Evolutionary conservation across 192 early-diverging fungal species (phyloP), one percentile per base, ranked within the genome.

Genomic region (Piromyces finnis): DNA sequence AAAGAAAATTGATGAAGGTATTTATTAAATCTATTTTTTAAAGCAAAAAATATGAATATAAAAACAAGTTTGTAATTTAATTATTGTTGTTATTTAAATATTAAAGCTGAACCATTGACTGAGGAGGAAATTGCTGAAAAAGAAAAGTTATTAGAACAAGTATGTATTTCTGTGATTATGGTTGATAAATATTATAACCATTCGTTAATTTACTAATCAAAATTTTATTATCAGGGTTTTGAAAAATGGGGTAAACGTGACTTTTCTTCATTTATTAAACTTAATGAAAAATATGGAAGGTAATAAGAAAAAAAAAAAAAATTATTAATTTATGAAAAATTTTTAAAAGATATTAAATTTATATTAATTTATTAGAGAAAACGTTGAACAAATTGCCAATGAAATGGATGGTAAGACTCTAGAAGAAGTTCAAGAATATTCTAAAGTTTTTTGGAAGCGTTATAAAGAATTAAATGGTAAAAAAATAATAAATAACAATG

Each of bases 381-480:
- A 93, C 80, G 81, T 97, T 79, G 81, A 84, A 13, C 87, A 90
- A 37, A 94, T 99, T 85, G 90, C 93, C 27, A 81, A 85, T 18
- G 96, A 98, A n/a, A 88, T 98, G 39, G 36, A 98, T 81, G 94
- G 95, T 30, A 99, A 98, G 85, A 93, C 94, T 16, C 85, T 90
- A 12, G 91, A 92, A 22, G 96, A 98, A 83, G 93, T 99, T 29
- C 86, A 90, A 29, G 85, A 86, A 18, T 99, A 98, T 82, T 89
- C 93, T 15, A 91, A 91, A 80, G 93, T 93, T 12, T 99, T 99
- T 82, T 96, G 96, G 92, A 85, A 88, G 78, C 92, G 94, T 29
- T 93, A 93, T 88, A 92, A 92, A 82, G 96, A 98, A 85, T 85
- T 99, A 30, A 82, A 88, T 28, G 89, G 90, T 90, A n/a, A 85